phyloP scores from a whole-genome alignment of 768 basidiomycete species.

The Rhodotorula diobovata region DNA sequence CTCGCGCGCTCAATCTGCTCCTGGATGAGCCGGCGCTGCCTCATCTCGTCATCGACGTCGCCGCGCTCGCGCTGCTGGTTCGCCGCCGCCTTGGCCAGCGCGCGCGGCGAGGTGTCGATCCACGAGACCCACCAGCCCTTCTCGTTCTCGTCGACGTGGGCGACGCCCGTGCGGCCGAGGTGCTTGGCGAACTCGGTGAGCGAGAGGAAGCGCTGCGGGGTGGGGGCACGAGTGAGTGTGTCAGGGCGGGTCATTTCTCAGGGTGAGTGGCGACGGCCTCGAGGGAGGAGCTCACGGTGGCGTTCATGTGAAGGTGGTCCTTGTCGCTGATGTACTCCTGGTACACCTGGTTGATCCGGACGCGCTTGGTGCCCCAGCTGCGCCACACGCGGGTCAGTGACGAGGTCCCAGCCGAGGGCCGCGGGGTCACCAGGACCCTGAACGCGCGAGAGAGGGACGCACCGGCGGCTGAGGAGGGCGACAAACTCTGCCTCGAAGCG shows the following conservation, averaged over 20 bases:
- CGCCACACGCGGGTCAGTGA: too few relatives aligned
- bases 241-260: too few relatives aligned
- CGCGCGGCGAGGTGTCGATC: conserved; percentile 95
- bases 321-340: conserved; percentile 97
- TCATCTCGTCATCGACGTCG: conserved; percentile 87
- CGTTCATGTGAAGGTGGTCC: conserved; percentile 92
- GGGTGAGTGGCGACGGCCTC: background rate
- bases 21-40: conserved; percentile 79
- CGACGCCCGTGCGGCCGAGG: conserved; percentile 76
- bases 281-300: conserved; percentile 53
- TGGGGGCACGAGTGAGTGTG: background rate
- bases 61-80: conserved; percentile 85
- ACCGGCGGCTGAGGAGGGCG: conserved; percentile 78
- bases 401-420: too few relatives aligned
- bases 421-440: too few relatives aligned
- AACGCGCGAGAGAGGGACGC: conserved; percentile 41
- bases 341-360: conserved; percentile 89
- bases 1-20: conserved; percentile 90
- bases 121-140: conserved; percentile 97
- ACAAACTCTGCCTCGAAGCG: conserved; percentile 91
- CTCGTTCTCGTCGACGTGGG: conserved; percentile 93
- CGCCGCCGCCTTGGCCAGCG: conserved; percentile 85
- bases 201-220: conserved; percentile 72
- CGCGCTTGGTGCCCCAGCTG: conserved; percentile 89
- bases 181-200: conserved; percentile 92